A percentile compares a stretch with the other conserved stretches of the same genome.
Conservation (phyloP, 495 filamentous ascomycete species). For the Penicillium angulare region DNA sequence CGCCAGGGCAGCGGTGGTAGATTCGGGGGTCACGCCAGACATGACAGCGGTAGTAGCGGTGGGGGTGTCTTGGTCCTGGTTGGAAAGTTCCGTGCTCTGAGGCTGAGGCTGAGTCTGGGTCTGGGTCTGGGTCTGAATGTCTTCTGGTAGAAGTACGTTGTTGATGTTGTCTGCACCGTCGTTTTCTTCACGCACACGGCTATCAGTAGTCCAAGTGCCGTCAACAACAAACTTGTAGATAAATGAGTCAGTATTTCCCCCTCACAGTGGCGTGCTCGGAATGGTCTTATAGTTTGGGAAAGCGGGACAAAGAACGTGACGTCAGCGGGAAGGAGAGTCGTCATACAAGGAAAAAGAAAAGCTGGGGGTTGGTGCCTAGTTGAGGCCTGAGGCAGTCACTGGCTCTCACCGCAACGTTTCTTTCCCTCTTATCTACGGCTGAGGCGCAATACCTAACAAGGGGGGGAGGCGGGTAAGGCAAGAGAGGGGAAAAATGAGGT, state of each 20-base stretch:
- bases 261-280: not conserved
- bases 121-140: slow-evolving; percentile 43
- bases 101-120: slow-evolving; percentile 16
- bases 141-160: slow-evolving; percentile 78
- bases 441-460: not conserved
- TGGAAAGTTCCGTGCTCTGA: slow-evolving; percentile 1
- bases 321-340: slow-evolving; percentile 30
- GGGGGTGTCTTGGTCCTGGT: not conserved
- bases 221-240: slow-evolving; percentile 82
- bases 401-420: slow-evolving; percentile 21
- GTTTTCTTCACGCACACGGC: slow-evolving; percentile 70
- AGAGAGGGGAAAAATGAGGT: not conserved
- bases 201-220: slow-evolving; percentile 79
- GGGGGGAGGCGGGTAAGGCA: not conserved
- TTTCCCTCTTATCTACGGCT: slow-evolving; percentile 7
- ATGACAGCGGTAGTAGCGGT: slow-evolving; percentile 45
- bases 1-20: slow-evolving; percentile 73
- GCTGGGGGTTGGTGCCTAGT: slow-evolving; percentile 14
- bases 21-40: slow-evolving; percentile 66
- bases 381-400: slow-evolving; percentile 7
- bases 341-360: slow-evolving; percentile 30
- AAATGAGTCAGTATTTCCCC: slow-evolving; percentile 11
- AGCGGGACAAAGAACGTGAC: slow-evolving; percentile 24
- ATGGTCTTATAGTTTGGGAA: slow-evolving; percentile 25
- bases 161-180: slow-evolving; percentile 80